These are phyloP conservation scores for Penicillium robsamsonii DNA, from an alignment of 495 filamentous ascomycete species.

Conservation along the genomic window DNA sequence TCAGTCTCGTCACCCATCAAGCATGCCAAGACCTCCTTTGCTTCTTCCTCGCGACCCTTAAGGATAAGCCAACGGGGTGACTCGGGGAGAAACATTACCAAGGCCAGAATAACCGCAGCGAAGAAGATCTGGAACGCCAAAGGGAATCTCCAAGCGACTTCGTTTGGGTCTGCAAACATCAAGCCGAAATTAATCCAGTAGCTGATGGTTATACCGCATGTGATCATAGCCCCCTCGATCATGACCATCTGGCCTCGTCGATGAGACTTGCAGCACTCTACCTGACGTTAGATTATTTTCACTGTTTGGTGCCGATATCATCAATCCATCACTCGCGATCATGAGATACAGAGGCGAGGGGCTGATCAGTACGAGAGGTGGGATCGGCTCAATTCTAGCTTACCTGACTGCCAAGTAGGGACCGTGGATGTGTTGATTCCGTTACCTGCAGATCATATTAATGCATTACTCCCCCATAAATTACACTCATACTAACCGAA, in stretches of 20 bases:
- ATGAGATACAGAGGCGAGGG: neutral
- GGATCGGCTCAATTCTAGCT: neutral
- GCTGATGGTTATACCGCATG: slow-evolving; percentile 66
- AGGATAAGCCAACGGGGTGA: slow-evolving; percentile 74
- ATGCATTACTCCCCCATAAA: neutral
- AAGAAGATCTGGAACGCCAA: slow-evolving; percentile 72
- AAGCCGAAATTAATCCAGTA: slow-evolving; percentile 78
- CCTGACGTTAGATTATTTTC: neutral
- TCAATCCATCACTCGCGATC: neutral
- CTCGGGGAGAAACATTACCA: slow-evolving; percentile 67
- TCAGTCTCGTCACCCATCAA: slow-evolving; percentile 54
- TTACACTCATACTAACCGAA: slow-evolving; percentile 45
- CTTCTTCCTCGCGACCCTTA: slow-evolving; percentile 65
- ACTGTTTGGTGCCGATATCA: neutral
- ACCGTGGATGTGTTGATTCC: slow-evolving; percentile 66
- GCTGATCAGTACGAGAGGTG: neutral
- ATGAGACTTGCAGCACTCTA: slow-evolving; percentile 69
- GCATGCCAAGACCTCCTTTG: slow-evolving; percentile 59
- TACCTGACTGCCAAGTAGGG: slow-evolving; percentile 69
- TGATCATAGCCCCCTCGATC: slow-evolving; percentile 73
- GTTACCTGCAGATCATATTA: slow-evolving; percentile 32
- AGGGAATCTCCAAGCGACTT: slow-evolving; percentile 72
- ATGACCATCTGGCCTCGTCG: slow-evolving; percentile 74
- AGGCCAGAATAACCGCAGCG: slow-evolving; percentile 56
- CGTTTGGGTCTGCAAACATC: slow-evolving; percentile 60